phyloP scores from a whole-genome alignment of 2,329 filamentous ascomycete species.

The Colletotrichum chlorophyti region DNA sequence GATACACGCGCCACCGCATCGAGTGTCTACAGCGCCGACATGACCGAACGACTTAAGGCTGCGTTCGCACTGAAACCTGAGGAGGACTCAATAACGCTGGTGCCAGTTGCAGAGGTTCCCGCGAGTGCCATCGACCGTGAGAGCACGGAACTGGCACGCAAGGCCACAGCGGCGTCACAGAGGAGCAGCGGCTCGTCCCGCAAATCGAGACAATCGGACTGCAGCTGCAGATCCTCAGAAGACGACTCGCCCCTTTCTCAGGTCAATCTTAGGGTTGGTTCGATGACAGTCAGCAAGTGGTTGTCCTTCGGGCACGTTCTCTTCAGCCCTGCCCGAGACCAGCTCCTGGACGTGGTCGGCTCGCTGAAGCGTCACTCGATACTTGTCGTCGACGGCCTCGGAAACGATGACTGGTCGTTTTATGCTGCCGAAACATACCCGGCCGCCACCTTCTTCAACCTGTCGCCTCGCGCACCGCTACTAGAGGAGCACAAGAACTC shows the following conservation, averaged over 20 bases:
- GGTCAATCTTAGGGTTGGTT: conserved; percentile 79
- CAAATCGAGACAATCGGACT: conserved; percentile 48
- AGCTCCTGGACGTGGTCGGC: conserved; percentile 62
- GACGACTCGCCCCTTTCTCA: conserved; percentile 70
- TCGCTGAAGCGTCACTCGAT: conserved; percentile 67
- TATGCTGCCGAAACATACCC: conserved; percentile 84
- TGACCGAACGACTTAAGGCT: conserved; percentile 59
- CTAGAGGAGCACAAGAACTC: conserved; percentile 50
- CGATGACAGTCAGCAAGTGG: conserved; percentile 88
- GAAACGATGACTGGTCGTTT: conserved; percentile 89
- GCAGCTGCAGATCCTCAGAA: conserved; percentile 55
- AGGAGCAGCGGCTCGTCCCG: conserved; percentile 40
- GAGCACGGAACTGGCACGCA: conserved; percentile 29
- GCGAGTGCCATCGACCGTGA: conserved; percentile 35
- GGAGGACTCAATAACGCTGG: conserved; percentile 49
- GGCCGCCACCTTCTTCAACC: conserved; percentile 76
- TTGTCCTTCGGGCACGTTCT: conserved; percentile 83
- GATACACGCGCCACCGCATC: conserved; percentile 47
- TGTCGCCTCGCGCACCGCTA: conserved; percentile 66
- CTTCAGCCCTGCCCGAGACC: conserved; percentile 80
- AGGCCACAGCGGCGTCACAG: conserved; percentile 30
- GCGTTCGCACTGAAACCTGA: conserved; percentile 47
- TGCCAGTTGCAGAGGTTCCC: conserved; percentile 49
- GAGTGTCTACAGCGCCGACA: conserved; percentile 61
- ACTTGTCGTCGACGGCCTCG: conserved; percentile 81